Evolutionary conservation across 768 basidiomycete genomes (phyloP), one percentile per base, ranked within the genome.

Genomic region (Rhizopogon roseolus): DNA sequence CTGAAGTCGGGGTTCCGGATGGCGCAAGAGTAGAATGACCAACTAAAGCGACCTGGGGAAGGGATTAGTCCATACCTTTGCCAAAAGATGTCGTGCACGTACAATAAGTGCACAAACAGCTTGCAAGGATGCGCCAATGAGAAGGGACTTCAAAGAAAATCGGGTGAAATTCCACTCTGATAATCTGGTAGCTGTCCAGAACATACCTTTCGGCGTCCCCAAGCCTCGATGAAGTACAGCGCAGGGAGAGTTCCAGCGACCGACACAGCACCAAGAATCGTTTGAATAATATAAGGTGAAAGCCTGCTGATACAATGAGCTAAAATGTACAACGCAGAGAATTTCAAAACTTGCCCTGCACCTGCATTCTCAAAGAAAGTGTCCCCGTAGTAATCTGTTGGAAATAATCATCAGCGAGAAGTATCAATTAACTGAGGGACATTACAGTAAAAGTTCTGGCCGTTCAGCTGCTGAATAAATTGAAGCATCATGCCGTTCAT

Each of bases 401-500:
- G 28, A 11, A 25, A 16, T 43, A 55, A 41, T 25, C 53, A 66
- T 51, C 60, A 63, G 45, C 65, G 66, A 13, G 13, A 22, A 36
- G 10, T 6, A 27, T 25, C 3, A 48, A 29, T 43, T 9, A 22
- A 5, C 27, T 2, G 19, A 49, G 37, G 6, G 2, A 6, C 66
- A 81, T 57, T 57, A 86, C 86, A 87, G 66, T 86, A 88, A 69
- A 88, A 89, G 64, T 88, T 90, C 66, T 91, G 88, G 13, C 87
- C 88, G 54, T 90, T 87, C 29, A 90, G 68, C 59, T 90, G 88
- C 59, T 90, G 88, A 50, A 91, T 81, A 62, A 90, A 89, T 58
- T 88, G 87, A 41, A 88, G 67, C 83, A 88, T 87, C 83, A 88
- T 87, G n/a, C 88, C 87, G 55, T 89, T 90, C 34, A 74, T 64